These are phyloP conservation scores for Trichocladium uniseriatum DNA, from an alignment of 495 filamentous ascomycete species.

Conservation along the genomic window DNA sequence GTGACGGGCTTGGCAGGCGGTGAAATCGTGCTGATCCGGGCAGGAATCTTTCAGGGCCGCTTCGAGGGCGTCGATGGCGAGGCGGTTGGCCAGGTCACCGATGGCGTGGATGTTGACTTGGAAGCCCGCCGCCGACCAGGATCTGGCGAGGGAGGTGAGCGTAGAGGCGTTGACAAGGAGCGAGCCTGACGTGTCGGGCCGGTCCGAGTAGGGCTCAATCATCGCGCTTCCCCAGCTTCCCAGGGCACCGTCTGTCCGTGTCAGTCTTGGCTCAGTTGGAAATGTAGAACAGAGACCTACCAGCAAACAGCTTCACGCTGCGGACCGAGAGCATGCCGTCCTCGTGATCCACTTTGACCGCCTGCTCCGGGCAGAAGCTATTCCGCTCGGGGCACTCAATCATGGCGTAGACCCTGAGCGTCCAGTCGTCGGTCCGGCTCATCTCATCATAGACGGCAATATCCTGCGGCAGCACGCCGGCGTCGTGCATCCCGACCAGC, in stretches of 20 bases:
- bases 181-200: slow-evolving; percentile 44
- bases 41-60: slow-evolving; percentile 39
- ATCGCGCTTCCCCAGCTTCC: slow-evolving; percentile 57
- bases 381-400: slow-evolving; percentile 51
- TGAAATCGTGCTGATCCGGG: slow-evolving; percentile 19
- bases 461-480: slow-evolving; percentile 45
- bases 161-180: slow-evolving; percentile 50
- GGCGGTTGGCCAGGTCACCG: slow-evolving; percentile 52
- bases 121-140: slow-evolving; percentile 42
- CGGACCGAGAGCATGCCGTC: slow-evolving; percentile 40
- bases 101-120: slow-evolving; percentile 59
- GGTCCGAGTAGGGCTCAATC: slow-evolving; percentile 53
- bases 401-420: slow-evolving; percentile 53
- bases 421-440: slow-evolving; percentile 40
- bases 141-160: slow-evolving; percentile 37
- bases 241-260: slow-evolving; percentile 47
- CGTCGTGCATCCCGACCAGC: slow-evolving; percentile 54
- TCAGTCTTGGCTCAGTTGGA: neutral
- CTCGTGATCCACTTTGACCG: slow-evolving; percentile 26
- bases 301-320: slow-evolving; percentile 53
- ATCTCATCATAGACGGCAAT: slow-evolving; percentile 42
- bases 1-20: slow-evolving; percentile 35
- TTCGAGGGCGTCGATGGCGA: slow-evolving; percentile 47
- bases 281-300: slow-evolving; percentile 20
- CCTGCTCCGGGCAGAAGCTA: slow-evolving; percentile 45